A percentile compares a stretch with the other conserved stretches of the same genome.
phyloP scores from a whole-genome alignment of 2,329 filamentous ascomycete genomes.

The Aspergillus persii region DNA sequence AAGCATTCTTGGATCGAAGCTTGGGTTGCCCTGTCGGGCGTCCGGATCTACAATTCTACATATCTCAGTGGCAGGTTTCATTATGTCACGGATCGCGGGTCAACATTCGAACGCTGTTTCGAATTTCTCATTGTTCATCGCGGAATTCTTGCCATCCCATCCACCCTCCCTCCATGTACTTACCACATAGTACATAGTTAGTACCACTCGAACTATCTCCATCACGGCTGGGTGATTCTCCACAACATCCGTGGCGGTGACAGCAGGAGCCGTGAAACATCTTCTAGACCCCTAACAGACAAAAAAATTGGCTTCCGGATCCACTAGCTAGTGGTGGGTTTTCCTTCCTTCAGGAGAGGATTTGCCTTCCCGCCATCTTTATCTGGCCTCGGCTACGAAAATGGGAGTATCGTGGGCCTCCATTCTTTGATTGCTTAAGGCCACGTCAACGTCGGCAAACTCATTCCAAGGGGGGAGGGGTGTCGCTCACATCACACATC shows the following conservation, averaged over 20 bases:
- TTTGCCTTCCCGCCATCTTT: background rate
- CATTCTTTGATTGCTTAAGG: background rate
- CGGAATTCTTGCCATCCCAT: background rate
- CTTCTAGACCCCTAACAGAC: background rate
- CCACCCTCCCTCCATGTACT: background rate
- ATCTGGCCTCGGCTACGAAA: background rate
- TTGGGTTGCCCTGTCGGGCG: constrained; percentile 2
- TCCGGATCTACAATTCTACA: constrained; percentile 10
- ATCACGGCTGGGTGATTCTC: background rate
- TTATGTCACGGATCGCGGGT: background rate
- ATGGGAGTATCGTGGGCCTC: background rate
- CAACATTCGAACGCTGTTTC: background rate
- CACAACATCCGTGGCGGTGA: background rate
- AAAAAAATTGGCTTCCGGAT: background rate
- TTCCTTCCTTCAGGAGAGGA: background rate
- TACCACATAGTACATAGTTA: background rate
- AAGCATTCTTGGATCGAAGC: constrained; percentile 9
- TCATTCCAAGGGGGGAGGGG: background rate
- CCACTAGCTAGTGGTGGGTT: background rate
- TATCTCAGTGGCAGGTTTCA: constrained; percentile 3
- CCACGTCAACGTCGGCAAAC: background rate
- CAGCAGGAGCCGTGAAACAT: background rate
- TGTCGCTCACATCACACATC: background rate
- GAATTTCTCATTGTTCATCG: background rate
- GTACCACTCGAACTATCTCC: background rate